These are phyloP conservation scores for Carallia brachiata DNA, from an alignment of 345 rosid species.

Conservation along the genomic window DNA sequence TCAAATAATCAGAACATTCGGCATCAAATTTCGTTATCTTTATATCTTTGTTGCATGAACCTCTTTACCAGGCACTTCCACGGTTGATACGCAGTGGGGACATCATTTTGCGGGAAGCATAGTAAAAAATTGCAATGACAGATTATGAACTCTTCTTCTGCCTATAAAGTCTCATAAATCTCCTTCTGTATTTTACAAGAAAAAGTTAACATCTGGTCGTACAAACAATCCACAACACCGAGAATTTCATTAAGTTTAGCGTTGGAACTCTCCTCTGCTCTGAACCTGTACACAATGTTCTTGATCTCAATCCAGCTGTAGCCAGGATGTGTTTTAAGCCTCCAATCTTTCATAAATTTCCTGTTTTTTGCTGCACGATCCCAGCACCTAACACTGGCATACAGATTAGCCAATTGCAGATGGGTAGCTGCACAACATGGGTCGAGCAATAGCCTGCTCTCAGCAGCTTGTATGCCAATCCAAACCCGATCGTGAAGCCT, in stretches of 20 bases:
- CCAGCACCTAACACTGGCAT: slow-evolving; percentile 66
- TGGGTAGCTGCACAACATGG: slow-evolving; percentile 81
- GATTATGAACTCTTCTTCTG: not conserved
- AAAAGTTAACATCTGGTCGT: slow-evolving; percentile 48
- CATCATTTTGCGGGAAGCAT: not conserved
- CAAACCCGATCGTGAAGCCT: slow-evolving; percentile 65
- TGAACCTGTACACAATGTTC: slow-evolving; percentile 56
- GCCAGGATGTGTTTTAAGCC: slow-evolving; percentile 67
- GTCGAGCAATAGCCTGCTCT: slow-evolving; percentile 62
- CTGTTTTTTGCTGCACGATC: slow-evolving; percentile 68
- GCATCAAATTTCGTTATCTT: no score
- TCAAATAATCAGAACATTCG: no score
- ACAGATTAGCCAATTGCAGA: slow-evolving; percentile 71
- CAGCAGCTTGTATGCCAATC: slow-evolving; percentile 82
- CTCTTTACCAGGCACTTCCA: no score
- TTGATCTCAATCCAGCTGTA: slow-evolving; percentile 84
- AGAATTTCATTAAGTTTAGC: slow-evolving; percentile 38
- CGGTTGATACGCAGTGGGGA: not conserved
- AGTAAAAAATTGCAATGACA: not conserved
- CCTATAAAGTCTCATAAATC: slow-evolving; percentile 2
- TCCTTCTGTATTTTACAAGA: slow-evolving; percentile 25
- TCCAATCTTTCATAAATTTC: slow-evolving; percentile 77
- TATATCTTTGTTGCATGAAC: no score
- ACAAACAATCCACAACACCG: slow-evolving; percentile 42
- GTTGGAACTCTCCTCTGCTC: slow-evolving; percentile 64